Evolutionary conservation across 2,329 filamentous ascomycete genomes (phyloP), one percentile per base, ranked within the genome.

Genomic region (Xylaria sp.): DNA sequence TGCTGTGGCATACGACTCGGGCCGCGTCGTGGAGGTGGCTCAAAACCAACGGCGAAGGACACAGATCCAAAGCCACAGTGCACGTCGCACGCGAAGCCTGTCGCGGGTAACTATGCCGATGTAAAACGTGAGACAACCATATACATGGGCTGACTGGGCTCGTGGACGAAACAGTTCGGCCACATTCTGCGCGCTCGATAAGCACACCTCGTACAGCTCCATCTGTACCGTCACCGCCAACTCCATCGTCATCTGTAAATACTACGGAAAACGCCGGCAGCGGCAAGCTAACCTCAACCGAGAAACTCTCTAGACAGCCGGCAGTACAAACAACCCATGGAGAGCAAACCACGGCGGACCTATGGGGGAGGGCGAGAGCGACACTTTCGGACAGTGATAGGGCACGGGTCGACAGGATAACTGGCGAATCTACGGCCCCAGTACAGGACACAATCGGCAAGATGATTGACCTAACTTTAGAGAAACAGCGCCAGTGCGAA

Each of bases 311-410:
- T 45, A 31, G 8, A 40, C 28, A 49, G 23, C 42, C 31, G 31
- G 33, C 23, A 23, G 25, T 8, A 15, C 35, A 19, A 25, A 19
- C 31, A 1, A 31, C 23, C 12, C 5, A 15, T 31, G 8, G 31
- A 17, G 17, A 40, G 19, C 12, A 38, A 15, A 28, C 19, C 28
- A 46, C 17, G n/a, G 15, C 8, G 42, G 42, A 57, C 38, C 51
- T 63, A 23, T 63, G 61, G 61, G 9, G 23, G n/a, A 2, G 51
- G 28, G 61, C 61, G 51, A 47, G n/a, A 35, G 50, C 21, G 33
- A 38, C 23, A 33, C 61, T 63, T n/a, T 59, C 60, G 14, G 21
- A 49, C 1, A 23, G 40, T 4, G 56, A 63, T 3, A 45, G 28
- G n/a, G 7, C 17, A 56, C 38, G 14, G 17, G 25, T 60, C 31